Base-by-base conservation (phyloP, 2,329 filamentous ascomycete genomes). In the Epichloe brachyelytri region DNA sequence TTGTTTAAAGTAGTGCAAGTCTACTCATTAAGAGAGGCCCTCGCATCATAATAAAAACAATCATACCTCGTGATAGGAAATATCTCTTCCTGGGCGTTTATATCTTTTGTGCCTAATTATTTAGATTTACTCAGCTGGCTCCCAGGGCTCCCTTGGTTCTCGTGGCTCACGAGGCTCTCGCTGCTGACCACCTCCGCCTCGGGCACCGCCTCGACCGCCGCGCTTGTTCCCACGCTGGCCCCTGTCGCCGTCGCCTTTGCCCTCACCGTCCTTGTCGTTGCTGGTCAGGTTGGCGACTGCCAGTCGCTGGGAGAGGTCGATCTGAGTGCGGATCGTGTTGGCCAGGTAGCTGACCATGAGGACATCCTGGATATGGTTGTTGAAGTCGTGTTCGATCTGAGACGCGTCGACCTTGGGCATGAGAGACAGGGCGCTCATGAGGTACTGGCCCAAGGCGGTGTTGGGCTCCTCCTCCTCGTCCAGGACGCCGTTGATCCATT, bases 351-450 rank as follows among this genome's bases (percentile, higher is more conserved):
- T 95, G 62, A 98, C 90, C 69, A 97, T 90, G 59, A 98, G 83
- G 55, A 98, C 90, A 69, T 98, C 93, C 75, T 98, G 93, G 70
- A 98, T 89, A 75, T 98, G 93, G 77, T 95, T 95, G 82, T 98
- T 98, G 81, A 98, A 98, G 76, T 97, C 90, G 66, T 85, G 80
- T 78, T 98, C 93, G 65, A 98, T 90, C 67, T 94, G 86, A 55
- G 82, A 79, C 38, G 85, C 76, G 63, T 95, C 88, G 55, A 97
- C 93, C 79, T 97, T 98, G 63, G 93, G 93, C 51, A 91, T 88
- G 56, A 98, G 76, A 45, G 87, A 90, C 56, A 98, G 80, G 39
- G 91, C 85, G 69, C 95, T 95, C 77, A 97, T 86, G 59, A 98
- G 77, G 72, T 89, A 95, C 72, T 98, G 94, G 58, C 90, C 93